These are phyloP conservation scores for Penicillium occitanis DNA, from an alignment of 2,329 filamentous ascomycete genomes.

Conservation along the genomic window DNA sequence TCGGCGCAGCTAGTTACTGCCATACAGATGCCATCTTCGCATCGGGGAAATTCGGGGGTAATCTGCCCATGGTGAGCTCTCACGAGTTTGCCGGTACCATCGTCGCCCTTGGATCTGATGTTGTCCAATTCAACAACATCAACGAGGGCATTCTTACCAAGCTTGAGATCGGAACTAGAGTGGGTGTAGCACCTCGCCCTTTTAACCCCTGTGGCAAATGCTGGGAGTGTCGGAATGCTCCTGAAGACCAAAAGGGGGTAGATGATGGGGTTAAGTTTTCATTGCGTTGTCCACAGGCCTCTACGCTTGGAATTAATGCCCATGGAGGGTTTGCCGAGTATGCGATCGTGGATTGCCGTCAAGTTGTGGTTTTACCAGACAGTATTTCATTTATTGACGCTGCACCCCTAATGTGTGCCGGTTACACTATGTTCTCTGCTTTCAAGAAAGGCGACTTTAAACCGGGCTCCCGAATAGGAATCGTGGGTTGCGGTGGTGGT, in stretches of 20 bases:
- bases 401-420: constrained; percentile 40
- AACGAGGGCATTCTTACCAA: not conserved
- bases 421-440: constrained; percentile 52
- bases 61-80: constrained; percentile 47
- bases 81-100: constrained; percentile 51
- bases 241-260: not conserved
- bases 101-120: constrained; percentile 27
- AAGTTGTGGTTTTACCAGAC: constrained; percentile 32
- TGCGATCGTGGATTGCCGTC: constrained; percentile 26
- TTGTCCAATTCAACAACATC: not conserved
- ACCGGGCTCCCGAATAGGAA: constrained; percentile 66
- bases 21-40: constrained; percentile 46
- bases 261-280: constrained; percentile 10
- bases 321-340: constrained; percentile 27
- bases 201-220: constrained; percentile 19
- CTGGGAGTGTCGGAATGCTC: constrained; percentile 22
- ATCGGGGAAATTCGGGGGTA: constrained; percentile 34
- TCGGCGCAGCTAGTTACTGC: constrained; percentile 51
- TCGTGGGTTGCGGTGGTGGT: constrained; percentile 67
- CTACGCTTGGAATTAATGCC: constrained; percentile 12
- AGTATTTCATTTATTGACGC: constrained; percentile 31
- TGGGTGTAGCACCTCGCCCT: not conserved
- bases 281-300: constrained; percentile 13
- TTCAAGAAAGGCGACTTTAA: constrained; percentile 58
- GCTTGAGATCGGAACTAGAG: constrained; percentile 6